Percentiles rank a stretch among this genome's conserved stretches.
These are phyloP conservation scores for Cordyceps cicadae DNA, from an alignment of 2,329 filamentous ascomycete species.

Conservation along the genomic window DNA sequence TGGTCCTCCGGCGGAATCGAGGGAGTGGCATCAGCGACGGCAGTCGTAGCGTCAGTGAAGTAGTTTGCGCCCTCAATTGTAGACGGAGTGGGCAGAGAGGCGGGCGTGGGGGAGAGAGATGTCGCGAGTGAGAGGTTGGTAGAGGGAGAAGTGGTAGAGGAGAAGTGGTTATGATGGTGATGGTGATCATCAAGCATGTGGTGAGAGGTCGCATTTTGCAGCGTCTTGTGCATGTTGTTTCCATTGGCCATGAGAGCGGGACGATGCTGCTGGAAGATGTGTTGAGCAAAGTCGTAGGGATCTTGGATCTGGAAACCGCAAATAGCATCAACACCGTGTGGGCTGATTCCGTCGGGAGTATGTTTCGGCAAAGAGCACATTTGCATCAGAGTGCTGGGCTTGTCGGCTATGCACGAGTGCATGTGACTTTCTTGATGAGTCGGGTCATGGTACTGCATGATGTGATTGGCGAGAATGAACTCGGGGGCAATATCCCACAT, in stretches of 20 bases:
- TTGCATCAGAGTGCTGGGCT: constrained; percentile 18
- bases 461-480: constrained; percentile 21
- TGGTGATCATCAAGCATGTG: constrained; percentile 5
- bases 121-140: constrained; percentile 18
- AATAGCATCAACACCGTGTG: constrained; percentile 15
- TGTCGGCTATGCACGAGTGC: constrained; percentile 21
- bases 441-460: constrained; percentile 24
- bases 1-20: constrained; percentile 18
- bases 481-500: constrained; percentile 17
- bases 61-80: constrained; percentile 17
- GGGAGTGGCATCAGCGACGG: constrained; percentile 12
- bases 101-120: constrained; percentile 19
- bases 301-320: constrained; percentile 23
- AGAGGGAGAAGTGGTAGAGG: constrained; percentile 18
- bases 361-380: constrained; percentile 22
- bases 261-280: constrained; percentile 23
- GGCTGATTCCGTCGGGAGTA: constrained; percentile 14
- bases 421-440: constrained; percentile 17
- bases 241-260: constrained; percentile 14
- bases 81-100: constrained; percentile 23
- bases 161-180: constrained; percentile 14
- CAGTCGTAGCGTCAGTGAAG: constrained; percentile 7
- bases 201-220: constrained; percentile 3
- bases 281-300: constrained; percentile 20
- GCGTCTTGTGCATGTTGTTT: constrained; percentile 7